These are phyloP conservation scores for Bremia lactucae DNA, from an alignment of 352 stramenopile species.

Conservation along the genomic window DNA sequence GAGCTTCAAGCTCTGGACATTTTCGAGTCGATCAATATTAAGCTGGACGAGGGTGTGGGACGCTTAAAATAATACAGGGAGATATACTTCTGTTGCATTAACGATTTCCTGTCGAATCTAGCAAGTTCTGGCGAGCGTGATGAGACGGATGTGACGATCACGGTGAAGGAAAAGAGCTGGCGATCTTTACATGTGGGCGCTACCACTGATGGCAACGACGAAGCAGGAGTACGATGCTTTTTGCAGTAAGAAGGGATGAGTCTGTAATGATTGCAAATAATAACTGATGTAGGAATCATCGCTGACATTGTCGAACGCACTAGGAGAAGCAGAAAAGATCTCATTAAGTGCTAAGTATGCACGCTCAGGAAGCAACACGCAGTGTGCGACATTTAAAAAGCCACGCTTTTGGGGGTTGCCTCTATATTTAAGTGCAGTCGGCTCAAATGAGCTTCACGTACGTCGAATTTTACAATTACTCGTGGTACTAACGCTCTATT, in stretches of 20 bases:
- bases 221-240: constrained; percentile 43
- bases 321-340: constrained; percentile 79
- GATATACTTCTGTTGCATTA: constrained; percentile 1
- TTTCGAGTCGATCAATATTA: constrained; percentile 74
- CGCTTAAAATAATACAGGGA: neutral
- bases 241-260: too few relatives aligned
- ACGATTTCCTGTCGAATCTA: constrained; percentile 11
- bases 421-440: constrained; percentile 64
- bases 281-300: constrained; percentile 55
- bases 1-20: constrained; percentile 73
- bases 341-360: constrained; percentile 72
- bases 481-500: too few relatives aligned
- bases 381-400: constrained; percentile 79
- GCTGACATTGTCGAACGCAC: constrained; percentile 70
- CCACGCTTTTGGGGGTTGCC: constrained; percentile 77
- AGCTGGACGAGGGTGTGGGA: constrained; percentile 57
- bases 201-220: constrained; percentile 76
- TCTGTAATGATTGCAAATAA: constrained; percentile 3
- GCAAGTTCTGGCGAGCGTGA: constrained; percentile 53
- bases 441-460: constrained; percentile 75
- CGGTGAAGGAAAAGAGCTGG: constrained; percentile 82
- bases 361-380: constrained; percentile 75
- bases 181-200: constrained; percentile 76
- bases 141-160: constrained; percentile 83
- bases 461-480: too few relatives aligned